Evolutionary conservation across 2,329 filamentous ascomycete genomes (phyloP).

Genomic region (Uncinocarpus reesii): DNA sequence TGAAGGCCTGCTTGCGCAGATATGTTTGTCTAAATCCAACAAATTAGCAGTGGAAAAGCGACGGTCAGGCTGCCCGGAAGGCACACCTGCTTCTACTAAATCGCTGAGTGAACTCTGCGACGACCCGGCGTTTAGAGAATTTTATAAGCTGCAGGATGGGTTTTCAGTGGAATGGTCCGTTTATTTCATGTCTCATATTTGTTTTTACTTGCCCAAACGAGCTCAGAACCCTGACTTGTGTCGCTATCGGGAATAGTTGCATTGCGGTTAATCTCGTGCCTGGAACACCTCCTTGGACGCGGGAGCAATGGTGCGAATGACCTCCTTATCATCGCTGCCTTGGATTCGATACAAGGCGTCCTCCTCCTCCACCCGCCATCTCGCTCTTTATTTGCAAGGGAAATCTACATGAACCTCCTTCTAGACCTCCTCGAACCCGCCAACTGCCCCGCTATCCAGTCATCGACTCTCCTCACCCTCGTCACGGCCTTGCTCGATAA

Average conservation of each 20-base stretch:
- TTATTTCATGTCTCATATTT: background rate
- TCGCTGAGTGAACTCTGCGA: conserved; percentile 58
- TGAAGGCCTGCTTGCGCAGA: conserved; percentile 84
- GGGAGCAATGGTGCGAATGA: conserved; percentile 74
- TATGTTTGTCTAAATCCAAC: conserved; percentile 60
- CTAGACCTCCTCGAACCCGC: conserved; percentile 87
- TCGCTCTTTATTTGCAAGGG: conserved; percentile 72
- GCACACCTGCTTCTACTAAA: conserved; percentile 44
- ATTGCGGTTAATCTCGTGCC: conserved; percentile 69
- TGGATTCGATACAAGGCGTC: conserved; percentile 81
- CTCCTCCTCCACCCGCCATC: conserved; percentile 84
- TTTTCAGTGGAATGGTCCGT: conserved; percentile 86
- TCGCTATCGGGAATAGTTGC: conserved; percentile 47
- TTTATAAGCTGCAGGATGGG: conserved; percentile 91
- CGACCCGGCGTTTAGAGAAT: conserved; percentile 86
- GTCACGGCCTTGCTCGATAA: conserved; percentile 79
- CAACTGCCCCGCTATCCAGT: conserved; percentile 87
- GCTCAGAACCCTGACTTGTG: background rate
- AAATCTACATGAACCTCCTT: conserved; percentile 92
- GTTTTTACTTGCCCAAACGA: background rate
- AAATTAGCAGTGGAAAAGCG: conserved; percentile 30
- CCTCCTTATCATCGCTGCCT: conserved; percentile 71
- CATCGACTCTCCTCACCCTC: conserved; percentile 76
- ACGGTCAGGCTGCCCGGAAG: conserved; percentile 33
- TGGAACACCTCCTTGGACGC: conserved; percentile 77